A percentile compares a stretch with the other conserved stretches of the same genome.
phyloP scores from a whole-genome alignment of 1,284 basidiomycete genomes.

The Ganoderma lucidum region DNA sequence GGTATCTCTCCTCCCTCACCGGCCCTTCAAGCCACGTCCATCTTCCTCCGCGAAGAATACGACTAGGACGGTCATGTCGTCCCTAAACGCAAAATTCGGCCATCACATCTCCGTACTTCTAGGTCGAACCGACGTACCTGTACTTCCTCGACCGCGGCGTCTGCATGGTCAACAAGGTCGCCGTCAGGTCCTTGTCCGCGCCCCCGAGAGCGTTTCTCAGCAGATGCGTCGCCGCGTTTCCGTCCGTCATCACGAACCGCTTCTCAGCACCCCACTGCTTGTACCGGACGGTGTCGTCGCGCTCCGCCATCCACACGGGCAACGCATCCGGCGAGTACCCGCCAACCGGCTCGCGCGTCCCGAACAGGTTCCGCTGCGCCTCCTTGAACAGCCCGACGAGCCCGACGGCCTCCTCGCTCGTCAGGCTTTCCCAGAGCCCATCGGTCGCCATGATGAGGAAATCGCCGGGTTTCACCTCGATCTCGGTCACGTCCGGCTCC shows the following conservation, averaged over 20 bases:
- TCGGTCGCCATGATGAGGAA: slow-evolving; percentile 66
- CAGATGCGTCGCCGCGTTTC: slow-evolving; percentile 62
- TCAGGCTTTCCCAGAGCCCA: slow-evolving; percentile 66
- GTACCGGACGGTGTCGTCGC: slow-evolving; percentile 39
- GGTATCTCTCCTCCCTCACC: background rate
- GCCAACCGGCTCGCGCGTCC: slow-evolving; percentile 30
- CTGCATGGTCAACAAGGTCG: slow-evolving; percentile 53
- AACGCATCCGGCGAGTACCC: slow-evolving; percentile 20
- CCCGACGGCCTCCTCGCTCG: slow-evolving; percentile 66
- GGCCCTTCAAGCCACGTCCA: slow-evolving; percentile 6
- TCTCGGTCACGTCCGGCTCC: slow-evolving; percentile 57
- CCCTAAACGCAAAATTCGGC: slow-evolving; percentile 22
- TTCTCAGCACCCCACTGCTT: slow-evolving; percentile 51
- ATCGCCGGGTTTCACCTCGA: slow-evolving; percentile 52
- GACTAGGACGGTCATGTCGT: slow-evolving; percentile 38
- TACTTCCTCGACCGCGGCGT: slow-evolving; percentile 47
- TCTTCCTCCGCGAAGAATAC: slow-evolving; percentile 35
- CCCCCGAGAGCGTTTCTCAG: slow-evolving; percentile 69
- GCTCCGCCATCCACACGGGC: slow-evolving; percentile 23
- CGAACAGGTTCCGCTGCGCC: slow-evolving; percentile 22
- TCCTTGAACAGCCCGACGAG: slow-evolving; percentile 59
- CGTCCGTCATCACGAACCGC: slow-evolving; percentile 52
- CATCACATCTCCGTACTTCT: background rate
- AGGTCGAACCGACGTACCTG: slow-evolving; percentile 41
- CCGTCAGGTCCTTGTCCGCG: slow-evolving; percentile 55